These are phyloP conservation scores for Podila minutissima DNA, from an alignment of 192 early-diverging fungal species.

Conservation along the genomic window DNA sequence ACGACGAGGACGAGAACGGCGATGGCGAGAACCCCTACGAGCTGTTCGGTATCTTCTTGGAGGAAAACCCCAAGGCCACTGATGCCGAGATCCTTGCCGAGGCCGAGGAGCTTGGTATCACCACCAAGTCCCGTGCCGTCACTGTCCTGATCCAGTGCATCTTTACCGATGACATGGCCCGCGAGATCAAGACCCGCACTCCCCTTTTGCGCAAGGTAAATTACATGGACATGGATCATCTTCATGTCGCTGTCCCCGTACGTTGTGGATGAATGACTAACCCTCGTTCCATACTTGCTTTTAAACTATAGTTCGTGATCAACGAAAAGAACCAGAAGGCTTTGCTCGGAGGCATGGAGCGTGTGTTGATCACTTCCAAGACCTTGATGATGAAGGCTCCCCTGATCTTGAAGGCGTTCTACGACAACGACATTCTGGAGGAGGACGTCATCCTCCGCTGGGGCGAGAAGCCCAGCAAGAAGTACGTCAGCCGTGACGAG, in stretches of 20 bases:
- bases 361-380: slow-evolving; percentile 68
- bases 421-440: slow-evolving; percentile 90
- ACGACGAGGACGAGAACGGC: slow-evolving; percentile 69
- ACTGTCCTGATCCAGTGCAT: slow-evolving; percentile 86
- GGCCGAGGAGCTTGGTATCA: slow-evolving; percentile 80
- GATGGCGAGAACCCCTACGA: slow-evolving; percentile 77
- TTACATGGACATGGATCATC: not conserved
- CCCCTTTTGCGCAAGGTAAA: slow-evolving; percentile 68
- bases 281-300: not conserved
- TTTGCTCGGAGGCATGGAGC: slow-evolving; percentile 91
- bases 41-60: slow-evolving; percentile 79
- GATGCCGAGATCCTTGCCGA: slow-evolving; percentile 81
- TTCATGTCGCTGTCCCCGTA: not conserved
- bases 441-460: slow-evolving; percentile 92
- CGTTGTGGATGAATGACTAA: not conserved
- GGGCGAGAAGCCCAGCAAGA: slow-evolving; percentile 81
- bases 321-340: slow-evolving; percentile 89
- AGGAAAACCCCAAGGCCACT: slow-evolving; percentile 60
- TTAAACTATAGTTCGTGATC: slow-evolving; percentile 66
- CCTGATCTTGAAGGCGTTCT: slow-evolving; percentile 87
- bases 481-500: slow-evolving; percentile 84
- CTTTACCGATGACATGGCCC: slow-evolving; percentile 71
- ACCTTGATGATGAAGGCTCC: slow-evolving; percentile 72
- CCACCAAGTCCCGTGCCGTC: slow-evolving; percentile 80
- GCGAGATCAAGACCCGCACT: slow-evolving; percentile 78